A percentile compares a stretch with the other conserved stretches of the same genome.
These are phyloP conservation scores for Neurospora tetrasperma DNA, from an alignment of 495 filamentous ascomycete genomes.

Conservation along the genomic window DNA sequence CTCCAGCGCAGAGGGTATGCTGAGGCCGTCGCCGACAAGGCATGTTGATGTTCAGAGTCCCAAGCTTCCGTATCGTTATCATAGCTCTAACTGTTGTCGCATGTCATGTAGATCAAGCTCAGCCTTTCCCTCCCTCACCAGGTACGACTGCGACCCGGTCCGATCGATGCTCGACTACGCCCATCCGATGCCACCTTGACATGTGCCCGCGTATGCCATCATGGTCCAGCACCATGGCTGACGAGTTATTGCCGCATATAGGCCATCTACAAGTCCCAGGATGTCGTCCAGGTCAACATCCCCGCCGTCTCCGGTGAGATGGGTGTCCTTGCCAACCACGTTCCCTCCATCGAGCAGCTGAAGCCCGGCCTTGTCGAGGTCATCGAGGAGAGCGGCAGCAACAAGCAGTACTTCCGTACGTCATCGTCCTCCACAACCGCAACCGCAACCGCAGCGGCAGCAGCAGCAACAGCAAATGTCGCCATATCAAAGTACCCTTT, in stretches of 20 bases:
- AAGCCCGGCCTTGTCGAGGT: constrained; percentile 93
- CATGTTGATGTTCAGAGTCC: constrained; percentile 19
- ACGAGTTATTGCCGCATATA: constrained; percentile 39
- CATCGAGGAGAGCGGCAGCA: constrained; percentile 80
- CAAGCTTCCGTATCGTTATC: constrained; percentile 8
- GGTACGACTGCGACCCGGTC: constrained; percentile 47
- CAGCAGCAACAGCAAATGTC: not conserved
- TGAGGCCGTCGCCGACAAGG: constrained; percentile 78
- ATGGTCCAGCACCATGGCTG: constrained; percentile 9
- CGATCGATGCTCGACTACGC: not conserved
- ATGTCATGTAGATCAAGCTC: constrained; percentile 74
- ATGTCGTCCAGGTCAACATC: constrained; percentile 92
- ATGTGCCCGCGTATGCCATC: not conserved
- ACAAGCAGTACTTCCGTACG: constrained; percentile 98
- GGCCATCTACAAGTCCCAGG: constrained; percentile 52
- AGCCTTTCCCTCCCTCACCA: constrained; percentile 95
- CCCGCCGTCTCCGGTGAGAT: constrained; percentile 97
- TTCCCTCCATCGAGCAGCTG: constrained; percentile 97
- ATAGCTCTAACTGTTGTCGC: constrained; percentile 10
- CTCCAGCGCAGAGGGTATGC: constrained; percentile 83
- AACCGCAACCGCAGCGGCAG: not conserved
- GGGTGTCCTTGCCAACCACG: constrained; percentile 98
- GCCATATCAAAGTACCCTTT: constrained; percentile 8
- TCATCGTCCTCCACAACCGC: constrained; percentile 8
- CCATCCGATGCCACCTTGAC: not conserved